phyloP scores from a whole-genome alignment of 2,329 filamentous ascomycete genomes.

The Trichoderma koningiopsis region DNA sequence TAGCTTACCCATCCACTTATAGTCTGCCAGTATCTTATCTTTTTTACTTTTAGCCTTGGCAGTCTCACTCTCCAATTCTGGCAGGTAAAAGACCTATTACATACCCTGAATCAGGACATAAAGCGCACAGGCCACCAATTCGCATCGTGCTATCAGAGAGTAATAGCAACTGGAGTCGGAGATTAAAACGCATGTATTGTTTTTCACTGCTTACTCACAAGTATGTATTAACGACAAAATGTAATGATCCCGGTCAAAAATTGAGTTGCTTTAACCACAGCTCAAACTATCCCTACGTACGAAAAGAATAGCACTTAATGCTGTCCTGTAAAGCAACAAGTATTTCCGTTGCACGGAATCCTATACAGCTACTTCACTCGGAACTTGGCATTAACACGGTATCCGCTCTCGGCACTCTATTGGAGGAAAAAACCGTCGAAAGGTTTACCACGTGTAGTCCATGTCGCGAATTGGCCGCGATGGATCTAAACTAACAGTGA shows the following conservation, averaged over 20 bases:
- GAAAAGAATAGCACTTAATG: not conserved
- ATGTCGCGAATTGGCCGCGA: not conserved
- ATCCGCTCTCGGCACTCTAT: not conserved
- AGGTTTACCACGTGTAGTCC: not conserved
- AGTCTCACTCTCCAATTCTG: not conserved
- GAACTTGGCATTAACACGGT: not conserved
- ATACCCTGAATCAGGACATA: not conserved
- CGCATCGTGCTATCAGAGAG: not conserved
- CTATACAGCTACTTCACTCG: not conserved
- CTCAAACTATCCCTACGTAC: not conserved
- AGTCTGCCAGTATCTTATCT: not conserved
- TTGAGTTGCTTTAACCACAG: not conserved
- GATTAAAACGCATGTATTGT: not conserved
- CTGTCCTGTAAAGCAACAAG: not conserved
- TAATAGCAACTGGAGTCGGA: not conserved
- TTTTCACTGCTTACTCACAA: not conserved
- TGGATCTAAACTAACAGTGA: not conserved
- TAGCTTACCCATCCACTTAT: not conserved
- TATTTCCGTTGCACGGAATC: not conserved
- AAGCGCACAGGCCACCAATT: not conserved
- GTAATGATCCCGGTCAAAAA: not conserved
- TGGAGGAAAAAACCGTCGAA: not conserved
- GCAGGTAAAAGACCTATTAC: not conserved
- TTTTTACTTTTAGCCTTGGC: not conserved
- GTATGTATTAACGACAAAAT: not conserved